These are phyloP conservation scores for Bombardia bombarda DNA, from an alignment of 495 filamentous ascomycete genomes.

Conservation along the genomic window DNA sequence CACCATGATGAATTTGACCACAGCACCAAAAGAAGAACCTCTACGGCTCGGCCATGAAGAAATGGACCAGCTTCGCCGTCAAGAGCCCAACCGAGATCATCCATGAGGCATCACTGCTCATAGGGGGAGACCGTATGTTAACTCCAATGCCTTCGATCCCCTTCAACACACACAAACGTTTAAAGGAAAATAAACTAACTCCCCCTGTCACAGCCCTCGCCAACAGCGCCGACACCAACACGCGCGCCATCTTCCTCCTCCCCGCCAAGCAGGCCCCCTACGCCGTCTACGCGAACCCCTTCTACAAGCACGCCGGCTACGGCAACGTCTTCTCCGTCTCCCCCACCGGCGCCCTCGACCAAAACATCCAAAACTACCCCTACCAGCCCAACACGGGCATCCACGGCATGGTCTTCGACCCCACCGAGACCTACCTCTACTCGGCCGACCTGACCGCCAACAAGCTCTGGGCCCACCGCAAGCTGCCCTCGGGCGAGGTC, in stretches of 20 bases:
- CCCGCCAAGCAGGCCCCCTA: constrained; percentile 68
- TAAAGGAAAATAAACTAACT: too few relatives aligned
- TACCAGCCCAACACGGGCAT: constrained; percentile 68
- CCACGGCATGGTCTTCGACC: constrained; percentile 85
- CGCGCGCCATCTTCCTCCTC: constrained; percentile 77
- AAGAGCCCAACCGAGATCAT: constrained; percentile 69
- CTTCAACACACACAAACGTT: too few relatives aligned
- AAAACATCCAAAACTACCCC: constrained; percentile 72
- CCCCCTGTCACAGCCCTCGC: constrained; percentile 64
- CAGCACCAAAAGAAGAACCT: constrained; percentile 73
- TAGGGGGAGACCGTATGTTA: constrained; percentile 46
- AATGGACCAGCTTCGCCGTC: constrained; percentile 74
- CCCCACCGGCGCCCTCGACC: constrained; percentile 49
- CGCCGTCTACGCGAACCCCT: constrained; percentile 77
- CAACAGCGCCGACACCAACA: constrained; percentile 61
- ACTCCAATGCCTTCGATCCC: too few relatives aligned
- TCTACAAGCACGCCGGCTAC: constrained; percentile 75
- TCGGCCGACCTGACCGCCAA: constrained; percentile 77
- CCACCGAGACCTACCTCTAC: constrained; percentile 76
- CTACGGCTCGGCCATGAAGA: constrained; percentile 84
- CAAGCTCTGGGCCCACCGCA: constrained; percentile 80
- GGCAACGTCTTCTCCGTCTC: constrained; percentile 71
- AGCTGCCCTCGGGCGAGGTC: constrained; percentile 54
- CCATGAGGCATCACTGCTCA: constrained; percentile 64
- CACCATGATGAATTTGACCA: background rate